phyloP scores from a whole-genome alignment of 2,329 filamentous ascomycete genomes.

The Monilinia aucupariae region DNA sequence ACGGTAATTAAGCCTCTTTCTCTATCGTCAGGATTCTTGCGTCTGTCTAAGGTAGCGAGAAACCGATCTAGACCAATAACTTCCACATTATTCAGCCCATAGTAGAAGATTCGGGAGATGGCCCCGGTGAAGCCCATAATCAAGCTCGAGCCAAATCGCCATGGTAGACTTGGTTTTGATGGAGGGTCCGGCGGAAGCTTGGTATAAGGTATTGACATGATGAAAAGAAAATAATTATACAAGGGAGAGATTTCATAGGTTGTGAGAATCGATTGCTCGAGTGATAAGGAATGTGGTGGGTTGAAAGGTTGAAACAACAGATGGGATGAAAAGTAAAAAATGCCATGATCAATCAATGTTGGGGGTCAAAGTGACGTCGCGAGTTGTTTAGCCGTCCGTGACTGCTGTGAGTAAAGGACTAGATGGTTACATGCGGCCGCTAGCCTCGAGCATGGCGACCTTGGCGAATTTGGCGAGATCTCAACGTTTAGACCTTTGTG shows the following conservation, averaged over 20 bases:
- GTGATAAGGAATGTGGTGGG: constrained; percentile 1
- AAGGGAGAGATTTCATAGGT: background rate
- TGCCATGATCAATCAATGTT: background rate
- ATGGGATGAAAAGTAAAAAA: background rate
- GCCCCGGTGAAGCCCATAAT: constrained; percentile 69
- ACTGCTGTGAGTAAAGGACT: too few relatives aligned
- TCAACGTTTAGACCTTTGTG: too few relatives aligned
- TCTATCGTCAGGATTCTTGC: constrained; percentile 60
- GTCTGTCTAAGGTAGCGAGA: constrained; percentile 66
- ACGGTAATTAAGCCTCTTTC: constrained; percentile 80
- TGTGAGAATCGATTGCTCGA: background rate
- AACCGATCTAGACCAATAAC: constrained; percentile 72
- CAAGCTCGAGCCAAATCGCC: constrained; percentile 67
- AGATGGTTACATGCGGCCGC: constrained; percentile 8
- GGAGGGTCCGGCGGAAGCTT: constrained; percentile 19
- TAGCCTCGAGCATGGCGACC: too few relatives aligned
- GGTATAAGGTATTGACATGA: constrained; percentile 16
- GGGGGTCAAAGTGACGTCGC: constrained; percentile 4
- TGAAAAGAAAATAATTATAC: background rate
- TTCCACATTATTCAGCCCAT: constrained; percentile 67
- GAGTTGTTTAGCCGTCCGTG: too few relatives aligned
- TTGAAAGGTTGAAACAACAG: background rate
- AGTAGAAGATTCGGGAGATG: constrained; percentile 69
- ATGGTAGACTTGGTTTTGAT: constrained; percentile 44
- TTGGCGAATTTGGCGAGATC: too few relatives aligned